phyloP scores from a whole-genome alignment of 305 asterid species.

The Fraxinus ornus region DNA sequence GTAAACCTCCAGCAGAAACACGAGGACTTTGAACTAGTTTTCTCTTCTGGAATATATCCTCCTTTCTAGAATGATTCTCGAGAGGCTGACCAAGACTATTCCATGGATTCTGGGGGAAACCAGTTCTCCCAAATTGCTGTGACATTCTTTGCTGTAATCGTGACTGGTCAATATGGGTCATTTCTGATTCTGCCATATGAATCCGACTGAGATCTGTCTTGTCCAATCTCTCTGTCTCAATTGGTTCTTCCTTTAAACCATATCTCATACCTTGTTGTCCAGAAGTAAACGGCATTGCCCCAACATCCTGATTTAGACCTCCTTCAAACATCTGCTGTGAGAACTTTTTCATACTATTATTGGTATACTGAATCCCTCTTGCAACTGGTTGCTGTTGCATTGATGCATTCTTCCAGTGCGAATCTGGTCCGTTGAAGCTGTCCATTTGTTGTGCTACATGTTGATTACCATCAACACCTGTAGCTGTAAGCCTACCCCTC shows the following conservation, averaged over 20 bases:
- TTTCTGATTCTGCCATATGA: constrained; percentile 58
- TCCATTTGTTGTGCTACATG: constrained; percentile 63
- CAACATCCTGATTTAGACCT: constrained; percentile 67
- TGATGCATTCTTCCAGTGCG: constrained; percentile 75
- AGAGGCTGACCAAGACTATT: constrained; percentile 67
- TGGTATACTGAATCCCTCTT: constrained; percentile 61
- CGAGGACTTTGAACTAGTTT: constrained; percentile 86
- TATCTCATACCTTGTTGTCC: constrained; percentile 79
- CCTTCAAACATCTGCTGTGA: constrained; percentile 73
- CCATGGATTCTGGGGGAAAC: constrained; percentile 75
- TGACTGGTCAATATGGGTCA: constrained; percentile 53
- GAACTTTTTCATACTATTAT: constrained; percentile 66
- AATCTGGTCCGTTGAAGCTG: constrained; percentile 61
- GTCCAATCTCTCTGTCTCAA: constrained; percentile 74
- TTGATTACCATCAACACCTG: constrained; percentile 54
- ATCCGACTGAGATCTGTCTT: constrained; percentile 52
- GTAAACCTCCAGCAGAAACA: constrained; percentile 84
- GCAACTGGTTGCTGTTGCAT: constrained; percentile 61
- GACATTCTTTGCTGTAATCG: constrained; percentile 73
- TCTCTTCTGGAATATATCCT: constrained; percentile 76
- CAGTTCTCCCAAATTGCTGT: constrained; percentile 60
- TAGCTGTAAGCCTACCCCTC: constrained; percentile 57
- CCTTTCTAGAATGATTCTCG: constrained; percentile 69
- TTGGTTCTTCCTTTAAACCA: constrained; percentile 87
- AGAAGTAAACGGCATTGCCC: constrained; percentile 48